Evolutionary conservation across 1,284 basidiomycete genomes (phyloP), one percentile per base, ranked within the genome.

Genomic region (Pisolithus thermaeus): DNA sequence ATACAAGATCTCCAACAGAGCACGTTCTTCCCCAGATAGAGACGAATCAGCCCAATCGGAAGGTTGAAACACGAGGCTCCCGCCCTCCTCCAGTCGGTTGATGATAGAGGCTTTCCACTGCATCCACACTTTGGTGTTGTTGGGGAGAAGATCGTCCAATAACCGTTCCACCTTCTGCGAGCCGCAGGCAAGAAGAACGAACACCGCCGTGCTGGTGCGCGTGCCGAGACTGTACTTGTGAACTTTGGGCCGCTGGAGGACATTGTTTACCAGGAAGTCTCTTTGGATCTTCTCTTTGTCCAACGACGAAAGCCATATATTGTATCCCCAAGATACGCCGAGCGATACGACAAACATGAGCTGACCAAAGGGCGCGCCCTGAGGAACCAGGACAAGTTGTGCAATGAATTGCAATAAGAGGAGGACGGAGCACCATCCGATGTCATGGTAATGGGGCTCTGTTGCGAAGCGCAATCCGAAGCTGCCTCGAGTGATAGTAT

Each of bases 381-480:
- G 61, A 0, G 62, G 64, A 28, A 66, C 57, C 16, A 66, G 51
- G 42, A 67, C 52, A n/a, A 66, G 57, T 16, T 67, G 64, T 23
- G 56, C n/a, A n/a, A 67, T 40, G 49, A 64, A 62, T 25, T 65
- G 65, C 9, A 52, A 11, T 7, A 57, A 27, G 8, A 66, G 49
- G 0, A 68, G 46, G 28, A 66, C 46, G 12, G 59, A 66, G 18
- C 53, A 61, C 5, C 58, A 0, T 0, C 65, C 63, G 8, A 67
- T 37, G 3, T 20, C 53, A n/a, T 56, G 54, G 30, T 57, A 58
- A 11, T 37, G 42, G 2, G 3, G 12, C 9, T 7, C 20, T 20
- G 38, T 18, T 18, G 37, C 8, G 8, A 50, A 52, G 30, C 47
- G 44, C 28, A 64, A 53, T 14, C 44, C 35, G 41, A 69, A 70